Percentiles rank a stretch among this genome's conserved stretches.
Conservation (phyloP, 768 basidiomycete species). For the Trichaptum fuscoviolaceum region DNA sequence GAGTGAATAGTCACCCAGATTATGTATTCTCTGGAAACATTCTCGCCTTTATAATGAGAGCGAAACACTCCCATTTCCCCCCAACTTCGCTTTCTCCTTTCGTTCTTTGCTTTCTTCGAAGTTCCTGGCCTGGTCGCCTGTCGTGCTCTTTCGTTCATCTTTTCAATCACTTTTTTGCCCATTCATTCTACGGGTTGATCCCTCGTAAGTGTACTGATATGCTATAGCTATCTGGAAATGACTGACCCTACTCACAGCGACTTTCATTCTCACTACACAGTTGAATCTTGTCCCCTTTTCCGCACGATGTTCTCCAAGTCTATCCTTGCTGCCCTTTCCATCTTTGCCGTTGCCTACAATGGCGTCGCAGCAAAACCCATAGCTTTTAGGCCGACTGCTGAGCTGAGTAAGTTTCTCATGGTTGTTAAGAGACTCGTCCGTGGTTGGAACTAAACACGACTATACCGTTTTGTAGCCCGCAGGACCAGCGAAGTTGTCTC, state of each 20-base stretch:
- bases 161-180: neutral
- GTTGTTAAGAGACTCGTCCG: conserved; percentile 25
- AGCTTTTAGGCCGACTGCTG: neutral
- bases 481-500: conserved; percentile 24
- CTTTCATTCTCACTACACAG: neutral
- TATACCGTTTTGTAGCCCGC: conserved; percentile 8
- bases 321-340: conserved; percentile 2
- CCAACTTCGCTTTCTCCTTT: conserved; percentile 2
- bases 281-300: neutral
- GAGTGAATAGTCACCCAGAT: neutral
- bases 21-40: neutral
- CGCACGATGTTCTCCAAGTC: conserved; percentile 2
- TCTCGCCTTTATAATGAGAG: neutral
- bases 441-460: conserved; percentile 30
- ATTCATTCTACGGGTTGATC: neutral
- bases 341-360: conserved; percentile 1
- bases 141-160: neutral
- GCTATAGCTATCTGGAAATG: neutral
- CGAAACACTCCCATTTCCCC: neutral
- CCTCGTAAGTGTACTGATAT: neutral
- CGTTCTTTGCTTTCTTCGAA: neutral
- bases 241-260: neutral
- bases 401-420: conserved; percentile 6
- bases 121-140: conserved; percentile 1
- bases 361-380: neutral